A percentile compares a stretch with the other conserved stretches of the same genome.
phyloP scores from a whole-genome alignment of 345 rosid genomes.

The Moricandia moricandioides region DNA sequence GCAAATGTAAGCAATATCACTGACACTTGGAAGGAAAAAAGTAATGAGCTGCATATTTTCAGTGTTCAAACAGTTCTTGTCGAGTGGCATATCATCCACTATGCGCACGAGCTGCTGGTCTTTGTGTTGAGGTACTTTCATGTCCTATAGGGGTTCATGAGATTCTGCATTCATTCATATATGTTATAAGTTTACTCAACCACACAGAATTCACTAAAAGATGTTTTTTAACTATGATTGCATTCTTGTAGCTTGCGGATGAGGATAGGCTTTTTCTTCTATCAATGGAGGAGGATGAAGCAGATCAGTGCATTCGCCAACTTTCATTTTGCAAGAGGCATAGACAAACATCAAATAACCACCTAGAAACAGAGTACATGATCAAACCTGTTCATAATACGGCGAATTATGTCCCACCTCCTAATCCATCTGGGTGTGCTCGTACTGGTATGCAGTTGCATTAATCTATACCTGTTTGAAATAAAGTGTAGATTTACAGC shows the following conservation, averaged over 20 bases:
- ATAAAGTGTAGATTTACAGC: background rate
- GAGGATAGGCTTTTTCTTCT: conserved; percentile 87
- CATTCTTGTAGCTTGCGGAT: conserved; percentile 67
- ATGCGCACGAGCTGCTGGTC: conserved; percentile 98
- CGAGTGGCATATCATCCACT: conserved; percentile 99
- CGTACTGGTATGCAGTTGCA: conserved; percentile 66
- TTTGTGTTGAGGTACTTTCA: conserved; percentile 87
- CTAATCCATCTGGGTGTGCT: conserved; percentile 94
- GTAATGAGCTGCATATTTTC: conserved; percentile 16
- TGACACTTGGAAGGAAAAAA: background rate
- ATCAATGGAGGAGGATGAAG: conserved; percentile 82
- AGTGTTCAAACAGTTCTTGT: conserved; percentile 90
- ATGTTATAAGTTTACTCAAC: background rate
- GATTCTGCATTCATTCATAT: conserved; percentile 14
- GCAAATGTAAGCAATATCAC: background rate
- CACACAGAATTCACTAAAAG: conserved; percentile 7
- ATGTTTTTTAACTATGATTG: background rate
- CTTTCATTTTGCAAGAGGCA: conserved; percentile 98
- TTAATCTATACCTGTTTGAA: conserved; percentile 8
- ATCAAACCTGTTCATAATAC: conserved; percentile 49
- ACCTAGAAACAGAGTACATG: conserved; percentile 50
- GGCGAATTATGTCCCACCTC: conserved; percentile 68
- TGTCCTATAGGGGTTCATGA: conserved; percentile 12
- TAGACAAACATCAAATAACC: conserved; percentile 71
- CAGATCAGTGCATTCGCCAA: conserved; percentile 83